A percentile compares a stretch with the other conserved stretches of the same genome.
Evolutionary conservation across 2,329 filamentous ascomycete genomes (phyloP).

Genomic region (Cercospora zeina): DNA sequence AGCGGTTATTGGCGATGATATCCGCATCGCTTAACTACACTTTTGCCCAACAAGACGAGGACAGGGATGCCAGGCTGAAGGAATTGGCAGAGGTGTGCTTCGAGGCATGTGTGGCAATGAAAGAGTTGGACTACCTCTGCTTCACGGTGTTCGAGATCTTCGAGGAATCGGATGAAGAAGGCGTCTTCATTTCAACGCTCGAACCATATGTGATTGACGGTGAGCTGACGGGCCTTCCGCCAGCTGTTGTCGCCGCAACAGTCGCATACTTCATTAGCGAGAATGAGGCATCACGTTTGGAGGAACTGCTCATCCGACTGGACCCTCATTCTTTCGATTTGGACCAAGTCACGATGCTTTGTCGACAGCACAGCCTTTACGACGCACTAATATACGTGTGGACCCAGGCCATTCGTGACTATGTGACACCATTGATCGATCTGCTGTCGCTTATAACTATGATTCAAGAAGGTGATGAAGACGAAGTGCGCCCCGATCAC

Average conservation of each 20-base stretch:
- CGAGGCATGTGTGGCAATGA: constrained; percentile 74
- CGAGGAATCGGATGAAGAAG: constrained; percentile 70
- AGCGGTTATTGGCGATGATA: constrained; percentile 92
- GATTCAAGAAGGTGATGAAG: constrained; percentile 56
- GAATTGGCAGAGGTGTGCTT: constrained; percentile 84
- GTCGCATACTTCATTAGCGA: constrained; percentile 77
- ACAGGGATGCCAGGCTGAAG: constrained; percentile 61
- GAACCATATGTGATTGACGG: constrained; percentile 85
- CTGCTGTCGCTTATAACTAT: constrained; percentile 65
- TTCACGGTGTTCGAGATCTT: constrained; percentile 89
- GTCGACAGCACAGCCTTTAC: constrained; percentile 88
- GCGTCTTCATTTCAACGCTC: constrained; percentile 81
- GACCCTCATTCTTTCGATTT: constrained; percentile 89
- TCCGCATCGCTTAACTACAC: constrained; percentile 86
- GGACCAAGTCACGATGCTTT: constrained; percentile 85
- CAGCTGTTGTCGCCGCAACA: constrained; percentile 80
- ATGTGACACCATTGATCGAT: constrained; percentile 85
- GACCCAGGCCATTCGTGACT: constrained; percentile 87
- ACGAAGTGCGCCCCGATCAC: constrained; percentile 51
- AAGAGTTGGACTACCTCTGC: constrained; percentile 80
- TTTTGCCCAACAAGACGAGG: constrained; percentile 63
- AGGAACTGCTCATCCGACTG: constrained; percentile 93
- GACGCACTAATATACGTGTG: constrained; percentile 96
- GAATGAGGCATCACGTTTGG: constrained; percentile 74
- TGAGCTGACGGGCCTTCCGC: constrained; percentile 72